Base-by-base conservation (phyloP, 352 stramenopile genomes). In the Phytopythium litorale region DNA sequence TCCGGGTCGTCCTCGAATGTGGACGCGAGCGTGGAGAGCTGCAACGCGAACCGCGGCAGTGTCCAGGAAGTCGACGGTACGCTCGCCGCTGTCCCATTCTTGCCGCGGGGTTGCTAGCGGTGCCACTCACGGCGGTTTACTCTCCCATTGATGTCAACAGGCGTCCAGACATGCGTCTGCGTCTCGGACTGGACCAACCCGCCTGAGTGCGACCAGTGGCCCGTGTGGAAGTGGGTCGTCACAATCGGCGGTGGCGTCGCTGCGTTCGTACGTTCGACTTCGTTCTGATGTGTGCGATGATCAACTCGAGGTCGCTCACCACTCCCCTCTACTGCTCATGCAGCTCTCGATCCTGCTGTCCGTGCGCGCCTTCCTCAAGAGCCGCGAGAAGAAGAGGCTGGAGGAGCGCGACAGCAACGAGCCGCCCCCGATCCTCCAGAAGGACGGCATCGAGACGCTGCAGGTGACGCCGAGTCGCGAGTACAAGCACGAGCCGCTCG, bases 111-210 rank as follows among this genome's bases (percentile, higher is more conserved):
- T 6, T 30, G 62, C 30, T 51, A 4, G 45, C 45, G 19, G 19
- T 13, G 19, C 28, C 45, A 19, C 19, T 51, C 2, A 43, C 37
- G 37, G 13, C 15, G 37, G 15, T 18, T 43, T 43, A 18, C 37
- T 43, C 5, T 18, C 19, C 19, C 15, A 25, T 19, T 28, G 8
- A 12, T 19, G 7, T 18, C n/a, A 18, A 33, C 7, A 51, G 45
- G 70, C 9, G 59, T 67, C 21, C 38, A 65, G 19, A 68, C 64
- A 7, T 89, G 80, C 35, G 77, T 84, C 35, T 89, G 80, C 59
- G 76, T 80, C 15, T 81, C 73, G 23, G 80, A 88, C 66, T 89
- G 80, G 80, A 72, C 70, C 28, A 74, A 79, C 32, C 80, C 80
- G 23, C 80, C 80, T 2, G 67, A 70, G 32, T 89, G 79, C 53